Evolutionary conservation across 352 stramenopile species (phyloP).

Genomic region (Phytophthora palmivora): DNA sequence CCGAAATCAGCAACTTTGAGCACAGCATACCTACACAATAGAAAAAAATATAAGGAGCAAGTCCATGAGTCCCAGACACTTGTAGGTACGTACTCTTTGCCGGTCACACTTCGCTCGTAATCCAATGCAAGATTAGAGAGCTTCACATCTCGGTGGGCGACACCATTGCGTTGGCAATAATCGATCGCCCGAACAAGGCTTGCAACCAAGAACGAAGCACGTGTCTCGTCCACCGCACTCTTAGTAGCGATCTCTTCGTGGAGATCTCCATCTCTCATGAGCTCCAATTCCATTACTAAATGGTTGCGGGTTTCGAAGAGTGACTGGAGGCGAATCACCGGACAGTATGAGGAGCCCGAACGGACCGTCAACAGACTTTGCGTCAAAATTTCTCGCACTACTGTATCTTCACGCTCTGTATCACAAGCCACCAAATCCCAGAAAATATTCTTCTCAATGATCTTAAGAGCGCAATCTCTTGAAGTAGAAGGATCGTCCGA

Average conservation of each 20-base stretch:
- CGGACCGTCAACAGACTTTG: conserved; percentile 80
- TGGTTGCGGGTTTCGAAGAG: conserved; percentile 84
- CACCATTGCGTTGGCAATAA: conserved; percentile 77
- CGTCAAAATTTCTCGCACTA: conserved; percentile 86
- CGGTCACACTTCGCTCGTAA: conserved; percentile 49
- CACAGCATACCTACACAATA: conserved; percentile 52
- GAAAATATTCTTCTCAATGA: conserved; percentile 94
- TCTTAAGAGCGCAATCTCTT: conserved; percentile 86
- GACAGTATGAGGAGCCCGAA: conserved; percentile 60
- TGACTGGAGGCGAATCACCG: conserved; percentile 83
- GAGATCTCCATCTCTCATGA: conserved; percentile 88
- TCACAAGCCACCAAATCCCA: conserved; percentile 90
- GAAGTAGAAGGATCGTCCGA: conserved; percentile 13
- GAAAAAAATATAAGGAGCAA: background rate
- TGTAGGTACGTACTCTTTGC: conserved; percentile 43
- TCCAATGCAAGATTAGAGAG: conserved; percentile 88
- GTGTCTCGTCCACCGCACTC: conserved; percentile 69
- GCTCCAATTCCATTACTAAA: conserved; percentile 83
- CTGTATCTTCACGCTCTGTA: conserved; percentile 86
- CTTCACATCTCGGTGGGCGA: conserved; percentile 90
- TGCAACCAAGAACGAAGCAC: conserved; percentile 67
- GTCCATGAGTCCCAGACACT: background rate
- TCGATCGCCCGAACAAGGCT: conserved; percentile 80
- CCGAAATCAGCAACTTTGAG: conserved; percentile 96
- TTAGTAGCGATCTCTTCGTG: conserved; percentile 88